A percentile compares a stretch with the other conserved stretches of the same genome.
These are phyloP conservation scores for Guadua angustifolia DNA, from an alignment of 176 grass and related monocot species.

Conservation along the genomic window DNA sequence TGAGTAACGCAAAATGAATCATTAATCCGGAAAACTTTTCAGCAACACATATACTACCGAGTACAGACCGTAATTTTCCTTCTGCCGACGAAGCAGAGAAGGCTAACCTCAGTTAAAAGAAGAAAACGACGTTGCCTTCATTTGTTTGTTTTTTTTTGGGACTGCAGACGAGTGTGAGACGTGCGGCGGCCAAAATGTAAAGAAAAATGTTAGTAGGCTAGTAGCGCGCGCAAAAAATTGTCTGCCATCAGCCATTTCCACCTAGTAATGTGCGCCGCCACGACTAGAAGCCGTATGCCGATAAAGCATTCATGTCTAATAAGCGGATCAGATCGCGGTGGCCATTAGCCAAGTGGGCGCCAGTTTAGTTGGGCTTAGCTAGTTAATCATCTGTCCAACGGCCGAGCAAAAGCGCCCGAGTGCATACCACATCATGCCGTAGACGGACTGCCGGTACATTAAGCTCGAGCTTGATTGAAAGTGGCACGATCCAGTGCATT, in stretches of 20 bases:
- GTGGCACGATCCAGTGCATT: neutral
- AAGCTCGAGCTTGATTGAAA: slow-evolving; percentile 9
- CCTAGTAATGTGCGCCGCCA: slow-evolving; percentile 22
- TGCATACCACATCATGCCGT: slow-evolving; percentile 2
- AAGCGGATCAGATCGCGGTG: slow-evolving; percentile 30
- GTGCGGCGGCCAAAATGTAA: neutral
- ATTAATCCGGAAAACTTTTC: neutral
- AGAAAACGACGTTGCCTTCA: neutral
- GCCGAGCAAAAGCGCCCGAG: neutral
- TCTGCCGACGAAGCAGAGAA: neutral
- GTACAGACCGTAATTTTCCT: neutral
- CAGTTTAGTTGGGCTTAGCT: neutral
- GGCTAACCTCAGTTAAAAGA: neutral
- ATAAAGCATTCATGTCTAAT: slow-evolving; percentile 27
- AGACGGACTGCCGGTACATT: neutral
- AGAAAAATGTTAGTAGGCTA: slow-evolving; percentile 13
- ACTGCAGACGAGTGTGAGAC: no score
- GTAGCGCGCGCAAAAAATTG: slow-evolving; percentile 3
- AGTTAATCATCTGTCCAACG: slow-evolving; percentile 31
- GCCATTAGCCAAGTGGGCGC: slow-evolving; percentile 50
- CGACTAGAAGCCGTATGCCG: slow-evolving; percentile 28
- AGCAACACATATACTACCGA: neutral
- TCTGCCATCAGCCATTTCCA: slow-evolving; percentile 31
- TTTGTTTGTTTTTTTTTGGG: neutral
- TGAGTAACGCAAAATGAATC: neutral